Evolutionary conservation across 805 yeast genomes (phyloP).

Genomic region (Ogataea glucozyma): DNA sequence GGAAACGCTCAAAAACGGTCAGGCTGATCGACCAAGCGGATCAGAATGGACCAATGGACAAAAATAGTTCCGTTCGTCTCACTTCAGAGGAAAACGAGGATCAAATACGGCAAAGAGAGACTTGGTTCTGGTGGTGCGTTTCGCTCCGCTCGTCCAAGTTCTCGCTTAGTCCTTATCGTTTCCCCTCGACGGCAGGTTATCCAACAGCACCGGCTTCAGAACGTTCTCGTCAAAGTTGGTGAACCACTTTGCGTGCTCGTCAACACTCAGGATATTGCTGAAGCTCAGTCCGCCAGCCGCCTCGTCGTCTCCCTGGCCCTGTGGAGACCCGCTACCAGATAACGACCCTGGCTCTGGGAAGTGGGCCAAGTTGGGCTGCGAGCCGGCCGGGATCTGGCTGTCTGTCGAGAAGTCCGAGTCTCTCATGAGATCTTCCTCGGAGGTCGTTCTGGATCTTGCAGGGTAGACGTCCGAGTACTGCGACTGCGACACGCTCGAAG

Average conservation of each 20-base stretch:
- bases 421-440: constrained; percentile 31
- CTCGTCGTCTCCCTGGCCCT: constrained; percentile 5
- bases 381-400: constrained; percentile 36
- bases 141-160: too few species aligned
- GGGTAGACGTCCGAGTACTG: constrained; percentile 27
- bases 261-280: constrained; percentile 40
- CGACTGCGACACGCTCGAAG: constrained; percentile 19
- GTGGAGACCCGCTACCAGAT: constrained; percentile 13
- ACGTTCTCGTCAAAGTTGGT: constrained; percentile 91
- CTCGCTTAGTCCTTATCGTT: constrained; percentile 11
- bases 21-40: too few species aligned
- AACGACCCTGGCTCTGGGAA: constrained; percentile 21
- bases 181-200: constrained; percentile 42
- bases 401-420: constrained; percentile 38
- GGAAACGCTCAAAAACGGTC: too few species aligned
- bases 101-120: too few species aligned
- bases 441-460: constrained; percentile 27
- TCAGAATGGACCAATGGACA: too few species aligned
- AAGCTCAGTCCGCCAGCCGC: constrained; percentile 25
- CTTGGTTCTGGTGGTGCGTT: too few species aligned
- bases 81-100: too few species aligned
- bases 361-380: constrained; percentile 23
- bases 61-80: too few species aligned
- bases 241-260: constrained; percentile 88
- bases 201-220: constrained; percentile 86